Base-by-base conservation (phyloP, 164 flowering plant species). In the Magnolia changhungtana region DNA sequence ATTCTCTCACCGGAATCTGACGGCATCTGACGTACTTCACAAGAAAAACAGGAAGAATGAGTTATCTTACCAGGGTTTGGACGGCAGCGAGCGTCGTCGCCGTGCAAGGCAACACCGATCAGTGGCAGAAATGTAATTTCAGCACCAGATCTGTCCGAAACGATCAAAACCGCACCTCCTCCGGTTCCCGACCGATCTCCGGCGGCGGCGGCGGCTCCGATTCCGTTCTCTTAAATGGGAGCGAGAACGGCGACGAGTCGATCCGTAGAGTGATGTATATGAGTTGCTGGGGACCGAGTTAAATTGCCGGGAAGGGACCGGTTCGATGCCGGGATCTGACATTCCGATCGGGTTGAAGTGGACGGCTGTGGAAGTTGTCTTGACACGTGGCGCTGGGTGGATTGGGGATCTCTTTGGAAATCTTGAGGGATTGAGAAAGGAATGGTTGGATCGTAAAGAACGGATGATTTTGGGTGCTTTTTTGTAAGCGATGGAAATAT, bases 251-350 rank as follows among this genome's bases (percentile, higher is more conserved):
- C 11, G 80, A 73, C 29, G 83, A 79, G 69, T 87, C 88, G 50
- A 75, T 88, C 63, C 85, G 81, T 19, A 82, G 79, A 31, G 90
- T 83, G 23, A 86, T 88, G 90, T 88, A 85, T 78, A 63, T 85
- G 58, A 88, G 72, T 68, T 87, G 91, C 74, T 88, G 91, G 88
- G 88, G 91, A 0, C 90, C 79, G 58, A 76, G 84, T 68, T 85
- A 16, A 55, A 3, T 55, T 4, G 13, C 61, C 61, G 61, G 16
- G 7, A 55, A 55, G 13, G 13, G 16, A 55, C 61, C 59, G 59
- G 59, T 8, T 1, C 59, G 59, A 9, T 52, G 59, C 59, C 29
- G 29, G 27, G 59, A 52, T 52, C 14, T 52, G 10, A 52, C 10
- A 14, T 52, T 52, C 59, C 14, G 59, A 52, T 14, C 1, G 4